phyloP scores from a whole-genome alignment of 2,329 filamentous ascomycete genomes.

The Piedraia hortae region DNA sequence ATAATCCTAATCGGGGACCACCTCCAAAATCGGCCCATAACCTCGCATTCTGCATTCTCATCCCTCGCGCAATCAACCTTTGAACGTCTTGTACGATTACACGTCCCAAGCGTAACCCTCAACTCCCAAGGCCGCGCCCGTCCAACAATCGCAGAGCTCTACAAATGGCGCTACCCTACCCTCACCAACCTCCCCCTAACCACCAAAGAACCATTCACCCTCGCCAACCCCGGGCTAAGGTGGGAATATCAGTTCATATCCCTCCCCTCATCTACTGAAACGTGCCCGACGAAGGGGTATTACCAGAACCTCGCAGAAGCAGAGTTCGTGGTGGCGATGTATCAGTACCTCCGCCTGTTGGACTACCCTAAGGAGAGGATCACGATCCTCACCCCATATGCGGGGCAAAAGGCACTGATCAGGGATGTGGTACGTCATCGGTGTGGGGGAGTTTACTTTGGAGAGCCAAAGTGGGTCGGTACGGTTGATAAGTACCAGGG shows the following conservation, averaged over 20 bases:
- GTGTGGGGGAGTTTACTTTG: conserved; percentile 70
- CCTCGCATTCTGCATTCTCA: conserved; percentile 80
- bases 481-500: conserved; percentile 98
- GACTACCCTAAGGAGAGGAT: conserved; percentile 70
- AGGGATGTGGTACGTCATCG: conserved; percentile 62
- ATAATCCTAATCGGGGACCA: conserved; percentile 89
- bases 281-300: conserved; percentile 76
- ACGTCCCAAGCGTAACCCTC: conserved; percentile 70
- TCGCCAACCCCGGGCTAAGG: conserved; percentile 71
- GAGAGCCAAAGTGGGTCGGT: conserved; percentile 63
- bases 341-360: conserved; percentile 87
- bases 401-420: conserved; percentile 70
- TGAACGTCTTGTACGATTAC: conserved; percentile 64
- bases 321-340: conserved; percentile 86
- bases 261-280: conserved; percentile 81
- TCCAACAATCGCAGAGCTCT: conserved; percentile 63
- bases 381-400: conserved; percentile 76
- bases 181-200: conserved; percentile 58
- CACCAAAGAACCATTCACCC: conserved; percentile 35
- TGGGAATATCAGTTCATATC: conserved; percentile 95
- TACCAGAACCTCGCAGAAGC: conserved; percentile 91
- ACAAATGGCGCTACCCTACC: conserved; percentile 72
- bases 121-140: conserved; percentile 85
- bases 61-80: conserved; percentile 90
- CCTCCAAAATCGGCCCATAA: conserved; percentile 82